Conservation (phyloP, 768 basidiomycete genomes). For the Austroboletus festivus region DNA sequence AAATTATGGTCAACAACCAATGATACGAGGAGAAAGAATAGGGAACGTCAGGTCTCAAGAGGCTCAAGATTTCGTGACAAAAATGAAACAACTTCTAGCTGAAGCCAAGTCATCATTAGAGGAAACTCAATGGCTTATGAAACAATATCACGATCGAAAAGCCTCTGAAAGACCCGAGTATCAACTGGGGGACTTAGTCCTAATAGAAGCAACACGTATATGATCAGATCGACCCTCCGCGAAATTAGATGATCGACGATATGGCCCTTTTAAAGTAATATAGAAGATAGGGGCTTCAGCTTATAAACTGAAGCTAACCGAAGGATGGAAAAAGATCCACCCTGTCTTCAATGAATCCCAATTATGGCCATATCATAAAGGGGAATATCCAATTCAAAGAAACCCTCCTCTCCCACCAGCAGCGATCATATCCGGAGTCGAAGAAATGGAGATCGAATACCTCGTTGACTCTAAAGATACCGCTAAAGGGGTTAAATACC, state of each 20-base stretch:
- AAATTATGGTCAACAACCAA: neutral
- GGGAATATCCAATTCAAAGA: neutral
- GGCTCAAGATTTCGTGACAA: neutral
- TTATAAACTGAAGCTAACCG: neutral
- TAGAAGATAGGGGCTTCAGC: neutral
- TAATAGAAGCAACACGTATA: neutral
- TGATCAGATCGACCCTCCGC: neutral
- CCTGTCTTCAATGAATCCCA: neutral
- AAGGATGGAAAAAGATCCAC: neutral
- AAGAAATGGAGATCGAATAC: neutral
- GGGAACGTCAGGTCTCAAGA: neutral
- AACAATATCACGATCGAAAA: neutral
- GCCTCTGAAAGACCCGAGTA: neutral
- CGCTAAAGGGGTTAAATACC: no score
- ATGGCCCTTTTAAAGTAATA: neutral
- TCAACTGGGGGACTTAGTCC: neutral
- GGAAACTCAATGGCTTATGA: neutral
- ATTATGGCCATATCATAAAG: neutral
- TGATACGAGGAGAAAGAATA: neutral
- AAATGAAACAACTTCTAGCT: neutral
- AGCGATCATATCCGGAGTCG: neutral
- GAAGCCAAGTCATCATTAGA: neutral
- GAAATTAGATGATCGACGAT: neutral
- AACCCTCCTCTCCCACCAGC: neutral
- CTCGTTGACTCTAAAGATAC: neutral